These are phyloP conservation scores for Cordia subcordata DNA, from an alignment of 257 asterid genomes.

Conservation along the genomic window DNA sequence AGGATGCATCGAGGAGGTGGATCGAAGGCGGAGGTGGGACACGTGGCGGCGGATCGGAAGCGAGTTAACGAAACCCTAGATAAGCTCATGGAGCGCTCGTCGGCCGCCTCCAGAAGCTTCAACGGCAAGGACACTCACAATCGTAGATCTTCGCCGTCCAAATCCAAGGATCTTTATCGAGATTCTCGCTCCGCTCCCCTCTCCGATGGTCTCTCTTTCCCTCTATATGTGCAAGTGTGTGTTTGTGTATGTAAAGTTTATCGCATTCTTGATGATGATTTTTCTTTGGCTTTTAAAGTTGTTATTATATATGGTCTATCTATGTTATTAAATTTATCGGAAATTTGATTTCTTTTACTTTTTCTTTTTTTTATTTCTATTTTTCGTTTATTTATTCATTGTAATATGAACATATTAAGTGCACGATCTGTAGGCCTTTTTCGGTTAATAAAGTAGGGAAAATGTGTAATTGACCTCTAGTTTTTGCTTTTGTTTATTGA, in stretches of 20 bases:
- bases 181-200: conserved; percentile 9
- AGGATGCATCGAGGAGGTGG: conserved; percentile 29
- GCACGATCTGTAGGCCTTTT: no score
- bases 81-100: conserved; percentile 38
- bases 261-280: background rate
- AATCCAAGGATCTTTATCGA: conserved; percentile 15
- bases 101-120: background rate
- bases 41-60: conserved; percentile 37
- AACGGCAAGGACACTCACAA: conserved; percentile 24
- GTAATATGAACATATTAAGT: no score
- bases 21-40: conserved; percentile 40
- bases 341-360: no score
- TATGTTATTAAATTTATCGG: no score
- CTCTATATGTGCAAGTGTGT: background rate
- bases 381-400: no score
- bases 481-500: no score
- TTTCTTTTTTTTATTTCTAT: background rate
- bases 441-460: background rate
- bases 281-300: no score
- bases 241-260: no score
- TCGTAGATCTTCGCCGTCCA: background rate
- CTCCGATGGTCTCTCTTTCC: conserved; percentile 7
- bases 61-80: conserved; percentile 48
- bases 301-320: no score
- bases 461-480: background rate